Evolutionary conservation across 2,329 filamentous ascomycete genomes (phyloP).

Genomic region (Chaetomium olivaceum): DNA sequence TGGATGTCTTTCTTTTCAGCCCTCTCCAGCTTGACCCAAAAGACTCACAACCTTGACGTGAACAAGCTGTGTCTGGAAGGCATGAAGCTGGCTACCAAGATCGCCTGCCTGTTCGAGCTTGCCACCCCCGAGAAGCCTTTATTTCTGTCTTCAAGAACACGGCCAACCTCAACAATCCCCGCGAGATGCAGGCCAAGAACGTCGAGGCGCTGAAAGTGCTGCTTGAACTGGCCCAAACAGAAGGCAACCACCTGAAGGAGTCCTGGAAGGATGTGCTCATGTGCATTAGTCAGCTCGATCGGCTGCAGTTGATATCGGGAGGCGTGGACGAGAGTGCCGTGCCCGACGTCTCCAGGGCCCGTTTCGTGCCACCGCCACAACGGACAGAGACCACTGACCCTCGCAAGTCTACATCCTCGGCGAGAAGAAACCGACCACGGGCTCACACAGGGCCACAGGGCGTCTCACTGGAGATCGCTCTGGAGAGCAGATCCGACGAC

Average conservation of each 20-base stretch:
- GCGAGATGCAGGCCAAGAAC: constrained; percentile 94
- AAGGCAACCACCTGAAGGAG: constrained; percentile 83
- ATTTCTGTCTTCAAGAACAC: constrained; percentile 90
- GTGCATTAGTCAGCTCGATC: constrained; percentile 92
- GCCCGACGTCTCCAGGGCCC: constrained; percentile 85
- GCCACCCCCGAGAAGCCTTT: constrained; percentile 91
- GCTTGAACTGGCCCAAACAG: constrained; percentile 86
- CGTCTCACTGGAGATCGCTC: constrained; percentile 76
- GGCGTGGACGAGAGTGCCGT: constrained; percentile 91
- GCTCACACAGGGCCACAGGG: constrained; percentile 62
- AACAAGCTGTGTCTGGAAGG: constrained; percentile 93
- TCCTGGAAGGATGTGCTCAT: constrained; percentile 97
- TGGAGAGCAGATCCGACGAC: constrained; percentile 89
- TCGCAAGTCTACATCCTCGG: constrained; percentile 67
- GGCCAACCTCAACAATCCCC: constrained; percentile 92
- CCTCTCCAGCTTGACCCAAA: constrained; percentile 88
- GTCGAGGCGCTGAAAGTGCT: constrained; percentile 90
- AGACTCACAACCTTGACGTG: constrained; percentile 87
- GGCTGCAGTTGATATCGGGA: constrained; percentile 90
- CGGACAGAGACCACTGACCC: constrained; percentile 57
- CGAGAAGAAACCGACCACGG: constrained; percentile 49
- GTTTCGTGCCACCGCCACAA: constrained; percentile 59
- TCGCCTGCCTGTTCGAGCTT: constrained; percentile 90
- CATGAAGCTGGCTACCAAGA: constrained; percentile 88
- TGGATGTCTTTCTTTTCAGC: constrained; percentile 99